Percentiles rank a stretch among this genome's conserved stretches.
Evolutionary conservation across 1,139 yeast genomes (phyloP).

Genomic region (Yamadazyma pseudoaaseri): DNA sequence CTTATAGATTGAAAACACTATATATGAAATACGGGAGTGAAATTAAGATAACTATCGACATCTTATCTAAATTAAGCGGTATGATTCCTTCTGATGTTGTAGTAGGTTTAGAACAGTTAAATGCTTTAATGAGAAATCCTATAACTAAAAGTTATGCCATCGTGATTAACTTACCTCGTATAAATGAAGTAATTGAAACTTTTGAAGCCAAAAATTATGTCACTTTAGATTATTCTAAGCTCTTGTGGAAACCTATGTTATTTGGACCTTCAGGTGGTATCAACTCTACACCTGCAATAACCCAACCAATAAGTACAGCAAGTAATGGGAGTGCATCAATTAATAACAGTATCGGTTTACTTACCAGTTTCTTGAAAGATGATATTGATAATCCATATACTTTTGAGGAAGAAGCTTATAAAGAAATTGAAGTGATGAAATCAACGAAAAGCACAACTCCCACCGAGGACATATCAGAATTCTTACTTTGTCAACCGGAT

Average conservation of each 20-base stretch:
- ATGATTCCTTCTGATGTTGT: constrained; percentile 86
- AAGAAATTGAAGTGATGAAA: constrained; percentile 38
- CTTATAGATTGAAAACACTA: constrained; percentile 38
- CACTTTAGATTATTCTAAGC: constrained; percentile 46
- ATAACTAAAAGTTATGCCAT: constrained; percentile 51
- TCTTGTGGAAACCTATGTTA: constrained; percentile 82
- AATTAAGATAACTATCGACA: constrained; percentile 52
- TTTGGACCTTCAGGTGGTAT: constrained; percentile 85
- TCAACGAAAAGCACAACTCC: constrained; percentile 13
- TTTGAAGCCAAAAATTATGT: constrained; percentile 62
- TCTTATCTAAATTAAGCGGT: constrained; percentile 69
- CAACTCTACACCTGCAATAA: constrained; percentile 49
- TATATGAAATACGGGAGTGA: constrained; percentile 18
- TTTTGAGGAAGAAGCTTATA: constrained; percentile 51
- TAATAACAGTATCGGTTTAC: constrained; percentile 52
- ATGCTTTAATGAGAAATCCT: constrained; percentile 53
- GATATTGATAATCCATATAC: constrained; percentile 62
- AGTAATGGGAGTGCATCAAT: constrained; percentile 8
- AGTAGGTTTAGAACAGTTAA: constrained; percentile 78
- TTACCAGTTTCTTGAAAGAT: constrained; percentile 59
- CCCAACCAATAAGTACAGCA: too few relatives aligned
- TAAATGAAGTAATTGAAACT: constrained; percentile 43
- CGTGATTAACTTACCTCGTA: constrained; percentile 44
- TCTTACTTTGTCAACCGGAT: constrained; percentile 1
- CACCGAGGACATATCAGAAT: constrained; percentile 1